Evolutionary conservation across 2,329 filamentous ascomycete genomes (phyloP).

Genomic region (Bipolaris oryzae): DNA sequence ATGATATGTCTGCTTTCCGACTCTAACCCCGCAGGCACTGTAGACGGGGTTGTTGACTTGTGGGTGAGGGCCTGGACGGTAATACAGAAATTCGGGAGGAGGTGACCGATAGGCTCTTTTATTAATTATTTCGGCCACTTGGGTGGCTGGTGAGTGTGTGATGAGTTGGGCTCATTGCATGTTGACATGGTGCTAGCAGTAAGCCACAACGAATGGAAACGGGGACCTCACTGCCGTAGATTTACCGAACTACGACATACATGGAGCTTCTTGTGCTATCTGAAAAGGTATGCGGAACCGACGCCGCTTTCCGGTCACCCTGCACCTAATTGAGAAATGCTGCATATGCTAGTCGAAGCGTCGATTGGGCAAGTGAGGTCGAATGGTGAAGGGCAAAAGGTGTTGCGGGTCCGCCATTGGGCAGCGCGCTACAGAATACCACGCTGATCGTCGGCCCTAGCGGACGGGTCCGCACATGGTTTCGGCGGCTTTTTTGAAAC

Average conservation of each 20-base stretch:
- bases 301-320: conserved; percentile 1
- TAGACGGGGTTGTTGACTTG: background rate
- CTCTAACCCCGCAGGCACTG: background rate
- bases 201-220: background rate
- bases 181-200: background rate
- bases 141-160: background rate
- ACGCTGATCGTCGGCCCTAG: conserved; percentile 20
- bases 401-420: conserved; percentile 4
- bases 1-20: background rate
- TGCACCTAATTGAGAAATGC: background rate
- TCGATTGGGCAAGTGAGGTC: background rate
- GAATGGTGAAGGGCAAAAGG: conserved; percentile 1
- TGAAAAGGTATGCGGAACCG: background rate
- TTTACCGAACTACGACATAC: background rate
- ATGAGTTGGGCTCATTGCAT: background rate
- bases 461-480: conserved; percentile 19
- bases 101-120: background rate
- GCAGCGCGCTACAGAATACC: conserved; percentile 8
- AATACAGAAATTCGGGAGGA: background rate
- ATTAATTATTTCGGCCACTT: background rate
- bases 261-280: background rate
- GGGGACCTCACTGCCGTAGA: background rate
- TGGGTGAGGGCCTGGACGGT: background rate
- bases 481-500: conserved; percentile 24
- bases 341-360: background rate